Evolutionary conservation across 139 green algal genomes (phyloP).

Genomic region (Diplosphaera chodatii): DNA sequence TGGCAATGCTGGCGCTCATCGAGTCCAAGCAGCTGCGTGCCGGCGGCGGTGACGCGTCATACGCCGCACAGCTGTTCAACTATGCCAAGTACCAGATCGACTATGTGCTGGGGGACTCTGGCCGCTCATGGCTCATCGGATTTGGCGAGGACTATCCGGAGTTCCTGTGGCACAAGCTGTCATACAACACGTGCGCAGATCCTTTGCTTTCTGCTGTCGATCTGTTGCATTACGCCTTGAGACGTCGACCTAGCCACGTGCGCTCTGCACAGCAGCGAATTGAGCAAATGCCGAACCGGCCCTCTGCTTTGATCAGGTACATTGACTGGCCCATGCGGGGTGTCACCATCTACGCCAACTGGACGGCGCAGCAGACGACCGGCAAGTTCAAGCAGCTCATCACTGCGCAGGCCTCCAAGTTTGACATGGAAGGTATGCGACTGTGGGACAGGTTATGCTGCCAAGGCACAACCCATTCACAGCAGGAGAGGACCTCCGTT

Average conservation of each 20-base stretch:
- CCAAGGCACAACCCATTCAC: too few relatives aligned
- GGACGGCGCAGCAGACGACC: background rate
- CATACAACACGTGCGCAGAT: background rate
- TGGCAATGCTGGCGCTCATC: background rate
- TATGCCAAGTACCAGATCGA: slow-evolving; percentile 20
- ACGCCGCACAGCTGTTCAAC: slow-evolving; percentile 8
- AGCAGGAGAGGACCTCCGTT: too few relatives aligned
- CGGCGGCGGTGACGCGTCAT: background rate
- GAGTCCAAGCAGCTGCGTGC: background rate
- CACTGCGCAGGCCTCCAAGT: background rate
- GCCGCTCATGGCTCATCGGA: slow-evolving; percentile 7
- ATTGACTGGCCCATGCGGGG: slow-evolving; percentile 1
- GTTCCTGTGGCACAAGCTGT: slow-evolving; percentile 1
- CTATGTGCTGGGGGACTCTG: slow-evolving; percentile 28
- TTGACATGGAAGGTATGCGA: slow-evolving; percentile 1
- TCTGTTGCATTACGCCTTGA: too few relatives aligned
- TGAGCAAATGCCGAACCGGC: too few relatives aligned
- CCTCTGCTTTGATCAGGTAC: too few relatives aligned
- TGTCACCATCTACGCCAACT: background rate
- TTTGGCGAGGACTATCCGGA: background rate
- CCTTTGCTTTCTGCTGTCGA: too few relatives aligned
- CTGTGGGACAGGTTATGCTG: too few relatives aligned
- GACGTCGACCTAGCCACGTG: too few relatives aligned
- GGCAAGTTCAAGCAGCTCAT: background rate
- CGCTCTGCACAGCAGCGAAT: too few relatives aligned